Conservation (phyloP, 2,329 filamentous ascomycete genomes). For the Ophioceras dolichostomum region DNA sequence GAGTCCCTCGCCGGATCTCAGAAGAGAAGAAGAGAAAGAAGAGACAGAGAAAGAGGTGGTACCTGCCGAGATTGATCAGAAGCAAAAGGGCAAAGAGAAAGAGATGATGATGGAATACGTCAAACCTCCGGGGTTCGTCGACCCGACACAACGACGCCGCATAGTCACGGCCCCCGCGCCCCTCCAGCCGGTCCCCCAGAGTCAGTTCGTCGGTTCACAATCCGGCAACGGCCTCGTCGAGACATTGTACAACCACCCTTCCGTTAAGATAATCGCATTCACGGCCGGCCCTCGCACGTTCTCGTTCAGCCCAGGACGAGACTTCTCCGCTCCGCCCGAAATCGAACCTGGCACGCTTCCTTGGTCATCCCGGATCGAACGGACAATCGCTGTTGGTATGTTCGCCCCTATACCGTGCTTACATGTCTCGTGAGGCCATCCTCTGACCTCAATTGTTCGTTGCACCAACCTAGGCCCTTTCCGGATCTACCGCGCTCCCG, state of each 20-base stretch:
- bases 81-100: no score
- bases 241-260: conserved; percentile 62
- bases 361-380: conserved; percentile 65
- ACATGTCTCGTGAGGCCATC: no score
- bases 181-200: conserved; percentile 9
- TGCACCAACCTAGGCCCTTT: conserved; percentile 62
- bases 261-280: conserved; percentile 54
- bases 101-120: conserved; percentile 14
- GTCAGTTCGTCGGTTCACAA: conserved; percentile 11
- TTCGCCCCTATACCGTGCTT: no score
- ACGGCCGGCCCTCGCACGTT: conserved; percentile 22
- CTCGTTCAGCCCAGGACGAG: conserved; percentile 19
- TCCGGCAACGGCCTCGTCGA: conserved; percentile 35
- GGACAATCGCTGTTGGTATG: conserved; percentile 67
- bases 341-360: conserved; percentile 51
- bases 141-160: conserved; percentile 13
- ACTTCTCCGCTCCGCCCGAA: conserved; percentile 19
- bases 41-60: no score
- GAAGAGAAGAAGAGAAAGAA: no score
- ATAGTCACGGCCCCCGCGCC: conserved; percentile 24
- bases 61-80: no score
- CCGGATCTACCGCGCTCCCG: conserved; percentile 74
- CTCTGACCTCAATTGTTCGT: no score
- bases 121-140: conserved; percentile 9
- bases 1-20: no score